These are phyloP conservation scores for Tagetes erecta DNA, from an alignment of 129 eudicot species.

Conservation along the genomic window DNA sequence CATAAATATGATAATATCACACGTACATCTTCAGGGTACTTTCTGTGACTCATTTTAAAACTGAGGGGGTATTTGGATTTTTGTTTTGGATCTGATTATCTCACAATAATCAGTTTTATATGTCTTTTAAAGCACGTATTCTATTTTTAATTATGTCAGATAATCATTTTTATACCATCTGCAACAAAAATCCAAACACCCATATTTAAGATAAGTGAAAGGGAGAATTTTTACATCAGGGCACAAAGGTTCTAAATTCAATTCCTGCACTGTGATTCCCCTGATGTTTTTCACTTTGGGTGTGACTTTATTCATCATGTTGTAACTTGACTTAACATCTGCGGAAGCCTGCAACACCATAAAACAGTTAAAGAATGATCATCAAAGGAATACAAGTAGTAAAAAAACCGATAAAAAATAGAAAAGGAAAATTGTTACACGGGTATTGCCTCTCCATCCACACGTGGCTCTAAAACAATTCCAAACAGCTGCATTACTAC, in stretches of 20 bases:
- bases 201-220: conserved; percentile 16
- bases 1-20: conserved; percentile 16
- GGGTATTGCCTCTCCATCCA: conserved; percentile 71
- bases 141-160: background rate
- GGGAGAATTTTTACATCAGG: conserved; percentile 22
- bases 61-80: background rate
- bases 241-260: conserved; percentile 61
- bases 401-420: background rate
- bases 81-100: conserved; percentile 11
- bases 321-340: conserved; percentile 45
- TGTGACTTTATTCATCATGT: conserved; percentile 35
- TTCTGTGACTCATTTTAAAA: background rate
- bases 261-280: conserved; percentile 41
- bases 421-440: conserved; percentile 34
- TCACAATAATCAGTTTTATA: conserved; percentile 2
- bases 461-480: conserved; percentile 69
- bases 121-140: background rate
- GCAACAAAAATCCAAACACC: background rate
- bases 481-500: conserved; percentile 63
- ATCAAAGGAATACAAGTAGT: background rate
- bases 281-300: conserved; percentile 34
- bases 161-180: background rate
- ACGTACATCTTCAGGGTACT: background rate
- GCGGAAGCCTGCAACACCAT: conserved; percentile 55
- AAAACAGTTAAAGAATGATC: conserved; percentile 4